Conservation (phyloP, 1,284 basidiomycete genomes). For the Sanghuangporus sanghuang region DNA sequence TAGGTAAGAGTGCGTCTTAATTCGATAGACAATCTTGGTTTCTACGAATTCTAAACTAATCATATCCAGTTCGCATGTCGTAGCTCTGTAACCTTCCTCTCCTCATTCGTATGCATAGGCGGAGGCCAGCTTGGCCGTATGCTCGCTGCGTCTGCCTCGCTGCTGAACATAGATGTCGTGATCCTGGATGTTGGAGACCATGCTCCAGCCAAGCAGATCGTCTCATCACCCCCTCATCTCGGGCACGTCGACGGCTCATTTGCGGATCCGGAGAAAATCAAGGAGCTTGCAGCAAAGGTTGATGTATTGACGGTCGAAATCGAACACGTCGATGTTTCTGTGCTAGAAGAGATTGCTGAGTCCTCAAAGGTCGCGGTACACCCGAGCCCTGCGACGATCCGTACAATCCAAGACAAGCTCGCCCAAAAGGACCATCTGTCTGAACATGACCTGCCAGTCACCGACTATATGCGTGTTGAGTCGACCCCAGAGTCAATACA, state of each 20-base stretch:
- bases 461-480: slow-evolving; percentile 65
- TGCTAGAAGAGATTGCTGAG: slow-evolving; percentile 64
- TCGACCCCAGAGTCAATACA: slow-evolving; percentile 52
- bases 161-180: slow-evolving; percentile 83
- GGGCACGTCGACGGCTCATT: slow-evolving; percentile 90
- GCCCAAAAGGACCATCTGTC: slow-evolving; percentile 81
- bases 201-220: slow-evolving; percentile 89
- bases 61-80: background rate
- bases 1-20: slow-evolving; percentile 53
- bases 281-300: slow-evolving; percentile 73
- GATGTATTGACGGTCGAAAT: slow-evolving; percentile 96
- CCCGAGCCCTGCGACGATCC: slow-evolving; percentile 81
- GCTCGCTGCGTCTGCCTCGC: slow-evolving; percentile 88
- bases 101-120: slow-evolving; percentile 43
- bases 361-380: slow-evolving; percentile 64
- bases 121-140: slow-evolving; percentile 98
- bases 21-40: background rate
- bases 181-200: slow-evolving; percentile 81
- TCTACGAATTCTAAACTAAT: background rate
- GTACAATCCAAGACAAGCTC: slow-evolving; percentile 94
- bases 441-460: slow-evolving; percentile 61
- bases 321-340: slow-evolving; percentile 87
- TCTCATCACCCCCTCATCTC: slow-evolving; percentile 46
- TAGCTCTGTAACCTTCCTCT: background rate
- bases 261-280: slow-evolving; percentile 76